These are phyloP conservation scores for Anisogramma anomala DNA, from an alignment of 2,329 filamentous ascomycete species.

Conservation along the genomic window DNA sequence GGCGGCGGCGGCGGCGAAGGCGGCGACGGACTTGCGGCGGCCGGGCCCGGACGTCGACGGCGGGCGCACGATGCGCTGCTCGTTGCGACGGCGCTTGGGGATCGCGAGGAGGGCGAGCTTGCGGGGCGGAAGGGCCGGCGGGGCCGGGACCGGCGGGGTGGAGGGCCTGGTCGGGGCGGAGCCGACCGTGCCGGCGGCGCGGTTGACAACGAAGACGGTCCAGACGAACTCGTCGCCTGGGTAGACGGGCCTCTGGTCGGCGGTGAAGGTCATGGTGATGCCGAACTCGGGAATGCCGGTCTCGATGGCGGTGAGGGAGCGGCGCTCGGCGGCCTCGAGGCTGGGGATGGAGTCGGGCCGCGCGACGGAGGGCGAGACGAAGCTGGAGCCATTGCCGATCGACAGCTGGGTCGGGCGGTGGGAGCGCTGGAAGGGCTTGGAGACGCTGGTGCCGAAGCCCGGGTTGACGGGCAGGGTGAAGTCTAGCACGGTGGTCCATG, in stretches of 20 bases:
- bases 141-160: slow-evolving; percentile 24
- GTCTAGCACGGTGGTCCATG: slow-evolving; percentile 58
- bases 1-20: slow-evolving; percentile 9
- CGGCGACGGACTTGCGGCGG: slow-evolving; percentile 20
- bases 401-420: slow-evolving; percentile 55
- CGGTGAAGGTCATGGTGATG: slow-evolving; percentile 64
- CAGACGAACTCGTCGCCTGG: slow-evolving; percentile 60
- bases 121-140: slow-evolving; percentile 30
- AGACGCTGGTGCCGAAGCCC: slow-evolving; percentile 41
- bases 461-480: slow-evolving; percentile 56
- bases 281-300: slow-evolving; percentile 48
- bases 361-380: slow-evolving; percentile 44
- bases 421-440: slow-evolving; percentile 47
- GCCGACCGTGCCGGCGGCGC: slow-evolving; percentile 35
- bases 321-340: slow-evolving; percentile 41
- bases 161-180: slow-evolving; percentile 22
- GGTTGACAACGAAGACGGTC: slow-evolving; percentile 67
- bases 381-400: slow-evolving; percentile 45
- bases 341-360: slow-evolving; percentile 49
- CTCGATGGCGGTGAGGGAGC: slow-evolving; percentile 25
- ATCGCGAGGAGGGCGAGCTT: slow-evolving; percentile 61
- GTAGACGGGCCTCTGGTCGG: slow-evolving; percentile 42
- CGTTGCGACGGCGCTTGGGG: slow-evolving; percentile 50
- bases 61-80: slow-evolving; percentile 40
- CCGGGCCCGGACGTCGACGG: slow-evolving; percentile 39